phyloP scores from a whole-genome alignment of 2,329 filamentous ascomycete species.

The Aspergillus niger region DNA sequence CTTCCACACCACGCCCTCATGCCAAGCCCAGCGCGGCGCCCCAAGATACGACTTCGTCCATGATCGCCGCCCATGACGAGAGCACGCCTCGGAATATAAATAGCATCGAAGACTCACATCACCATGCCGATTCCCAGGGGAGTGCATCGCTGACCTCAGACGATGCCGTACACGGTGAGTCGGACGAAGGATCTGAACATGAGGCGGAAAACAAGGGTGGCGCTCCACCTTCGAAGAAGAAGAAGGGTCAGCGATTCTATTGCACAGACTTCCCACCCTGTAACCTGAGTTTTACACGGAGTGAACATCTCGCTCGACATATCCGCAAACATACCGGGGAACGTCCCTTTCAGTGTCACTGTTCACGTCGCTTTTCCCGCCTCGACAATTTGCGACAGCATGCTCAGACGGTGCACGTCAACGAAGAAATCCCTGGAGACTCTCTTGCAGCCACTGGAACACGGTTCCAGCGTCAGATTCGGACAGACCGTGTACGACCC shows the following conservation, averaged over 20 bases:
- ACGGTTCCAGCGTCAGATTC: slow-evolving; percentile 86
- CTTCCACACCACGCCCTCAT: slow-evolving; percentile 57
- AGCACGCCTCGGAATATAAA: slow-evolving; percentile 47
- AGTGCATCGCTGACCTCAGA: slow-evolving; percentile 48
- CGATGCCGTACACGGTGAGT: slow-evolving; percentile 76
- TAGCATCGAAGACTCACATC: slow-evolving; percentile 47
- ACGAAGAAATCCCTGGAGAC: slow-evolving; percentile 93
- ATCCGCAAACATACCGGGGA: slow-evolving; percentile 99
- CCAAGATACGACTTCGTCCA: slow-evolving; percentile 29
- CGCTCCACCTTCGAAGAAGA: slow-evolving; percentile 82
- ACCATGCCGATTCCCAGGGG: slow-evolving; percentile 44
- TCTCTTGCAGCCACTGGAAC: slow-evolving; percentile 91
- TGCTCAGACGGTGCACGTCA: slow-evolving; percentile 95
- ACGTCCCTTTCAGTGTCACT: slow-evolving; percentile 95
- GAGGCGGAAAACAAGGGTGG: slow-evolving; percentile 63
- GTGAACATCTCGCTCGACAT: slow-evolving; percentile 91
- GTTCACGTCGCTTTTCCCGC: slow-evolving; percentile 86
- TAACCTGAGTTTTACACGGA: slow-evolving; percentile 90
- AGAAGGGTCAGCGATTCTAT: slow-evolving; percentile 94
- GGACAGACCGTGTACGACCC: slow-evolving; percentile 79
- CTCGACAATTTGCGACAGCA: slow-evolving; percentile 95
- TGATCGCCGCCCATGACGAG: slow-evolving; percentile 29
- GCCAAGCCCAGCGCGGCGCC: slow-evolving; percentile 42
- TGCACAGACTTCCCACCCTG: slow-evolving; percentile 95
- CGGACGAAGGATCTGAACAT: slow-evolving; percentile 67